Percentiles rank a stretch among this genome's conserved stretches.
These are phyloP conservation scores for Leccinellum albellum DNA, from an alignment of 768 basidiomycete species.

Conservation along the genomic window DNA sequence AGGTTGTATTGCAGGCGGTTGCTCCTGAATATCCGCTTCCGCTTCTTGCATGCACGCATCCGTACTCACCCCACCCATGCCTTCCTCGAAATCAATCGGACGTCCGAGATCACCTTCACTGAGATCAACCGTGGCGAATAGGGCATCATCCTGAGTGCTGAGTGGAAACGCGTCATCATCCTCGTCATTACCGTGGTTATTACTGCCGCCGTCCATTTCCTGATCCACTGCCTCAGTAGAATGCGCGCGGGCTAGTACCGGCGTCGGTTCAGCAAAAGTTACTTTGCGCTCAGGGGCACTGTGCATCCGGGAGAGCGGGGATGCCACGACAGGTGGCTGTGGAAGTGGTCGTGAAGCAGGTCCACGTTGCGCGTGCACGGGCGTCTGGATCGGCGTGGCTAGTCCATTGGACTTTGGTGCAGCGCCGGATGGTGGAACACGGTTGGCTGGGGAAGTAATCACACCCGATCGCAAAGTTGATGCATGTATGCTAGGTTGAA, in stretches of 20 bases:
- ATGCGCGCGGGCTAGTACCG: not conserved
- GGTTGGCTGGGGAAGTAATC: not conserved
- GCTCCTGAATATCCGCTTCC: not conserved
- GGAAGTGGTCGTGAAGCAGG: constrained; percentile 8
- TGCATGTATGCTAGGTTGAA: not conserved
- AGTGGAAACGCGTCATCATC: constrained; percentile 39
- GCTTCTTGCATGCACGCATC: constrained; percentile 6
- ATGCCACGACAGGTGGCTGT: constrained; percentile 2
- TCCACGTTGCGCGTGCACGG: constrained; percentile 30
- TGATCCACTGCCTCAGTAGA: constrained; percentile 2
- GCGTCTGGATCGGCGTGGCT: constrained; percentile 36
- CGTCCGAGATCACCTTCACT: constrained; percentile 40
- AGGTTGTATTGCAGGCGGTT: not conserved
- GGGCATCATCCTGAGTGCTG: constrained; percentile 64
- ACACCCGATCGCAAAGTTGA: not conserved
- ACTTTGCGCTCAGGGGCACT: constrained; percentile 12
- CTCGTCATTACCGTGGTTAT: constrained; percentile 26
- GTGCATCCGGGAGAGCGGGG: constrained; percentile 11
- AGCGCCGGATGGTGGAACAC: not conserved
- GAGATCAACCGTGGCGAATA: constrained; percentile 56
- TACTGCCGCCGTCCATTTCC: not conserved
- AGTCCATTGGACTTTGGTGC: constrained; percentile 17
- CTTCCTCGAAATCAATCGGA: constrained; percentile 41
- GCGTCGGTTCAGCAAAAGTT: constrained; percentile 5
- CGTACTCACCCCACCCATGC: constrained; percentile 17